Evolutionary conservation across 768 basidiomycete genomes (phyloP).

Genomic region (Hygrophorus pudorinus): DNA sequence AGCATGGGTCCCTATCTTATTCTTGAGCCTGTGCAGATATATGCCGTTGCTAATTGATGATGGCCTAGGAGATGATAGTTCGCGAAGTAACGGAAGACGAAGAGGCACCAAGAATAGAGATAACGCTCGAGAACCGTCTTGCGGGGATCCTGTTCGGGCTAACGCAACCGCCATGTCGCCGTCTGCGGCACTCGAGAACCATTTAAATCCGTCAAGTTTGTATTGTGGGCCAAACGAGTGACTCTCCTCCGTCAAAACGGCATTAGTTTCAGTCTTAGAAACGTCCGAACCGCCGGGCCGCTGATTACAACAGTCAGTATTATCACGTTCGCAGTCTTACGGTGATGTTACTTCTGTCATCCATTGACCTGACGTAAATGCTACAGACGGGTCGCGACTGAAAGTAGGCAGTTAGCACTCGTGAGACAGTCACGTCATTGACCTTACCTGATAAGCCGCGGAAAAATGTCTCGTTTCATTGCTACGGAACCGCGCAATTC

Average conservation of each 20-base stretch:
- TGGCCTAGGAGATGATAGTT: slow-evolving; percentile 28
- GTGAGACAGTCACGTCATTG: background rate
- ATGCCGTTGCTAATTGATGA: slow-evolving; percentile 54
- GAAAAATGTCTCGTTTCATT: slow-evolving; percentile 48
- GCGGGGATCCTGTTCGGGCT: slow-evolving; percentile 53
- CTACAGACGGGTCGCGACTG: slow-evolving; percentile 50
- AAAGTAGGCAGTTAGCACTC: background rate
- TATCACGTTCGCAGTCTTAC: slow-evolving; percentile 23
- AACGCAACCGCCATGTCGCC: slow-evolving; percentile 62
- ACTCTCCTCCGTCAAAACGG: slow-evolving; percentile 25
- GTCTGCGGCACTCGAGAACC: slow-evolving; percentile 81
- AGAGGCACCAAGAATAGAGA: slow-evolving; percentile 72
- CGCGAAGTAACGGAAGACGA: slow-evolving; percentile 39
- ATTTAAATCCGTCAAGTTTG: slow-evolving; percentile 62
- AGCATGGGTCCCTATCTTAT: slow-evolving; percentile 67
- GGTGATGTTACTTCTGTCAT: slow-evolving; percentile 57
- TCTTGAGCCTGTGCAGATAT: slow-evolving; percentile 62
- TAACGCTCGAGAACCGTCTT: slow-evolving; percentile 51
- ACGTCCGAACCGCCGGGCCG: slow-evolving; percentile 70
- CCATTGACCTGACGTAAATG: slow-evolving; percentile 76
- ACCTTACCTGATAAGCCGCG: slow-evolving; percentile 50
- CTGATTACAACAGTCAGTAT: slow-evolving; percentile 25
- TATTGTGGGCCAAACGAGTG: slow-evolving; percentile 41
- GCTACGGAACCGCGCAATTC: slow-evolving; percentile 52
- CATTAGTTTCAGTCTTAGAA: slow-evolving; percentile 61